Conservation (phyloP, 495 filamentous ascomycete species). For the Penicillium manginii region DNA sequence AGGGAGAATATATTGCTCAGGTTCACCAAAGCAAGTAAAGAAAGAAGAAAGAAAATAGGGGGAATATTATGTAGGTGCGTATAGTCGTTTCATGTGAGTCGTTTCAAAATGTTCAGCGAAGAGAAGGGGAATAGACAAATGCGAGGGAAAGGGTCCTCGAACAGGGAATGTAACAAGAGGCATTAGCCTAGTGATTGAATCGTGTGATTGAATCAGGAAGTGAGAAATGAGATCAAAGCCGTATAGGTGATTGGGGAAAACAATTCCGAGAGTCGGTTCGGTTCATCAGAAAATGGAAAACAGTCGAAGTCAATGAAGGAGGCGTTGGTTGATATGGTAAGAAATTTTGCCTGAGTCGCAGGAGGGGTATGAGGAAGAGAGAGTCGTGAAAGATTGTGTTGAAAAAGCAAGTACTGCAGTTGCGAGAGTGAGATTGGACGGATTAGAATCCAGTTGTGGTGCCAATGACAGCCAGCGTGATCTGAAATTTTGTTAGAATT, state of each 20-base stretch:
- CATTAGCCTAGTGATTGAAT: background rate
- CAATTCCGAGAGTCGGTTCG: constrained; percentile 4
- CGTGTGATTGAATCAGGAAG: background rate
- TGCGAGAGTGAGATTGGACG: constrained; percentile 1
- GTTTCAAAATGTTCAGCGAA: constrained; percentile 33
- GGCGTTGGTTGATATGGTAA: background rate
- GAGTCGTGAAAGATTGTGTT: constrained; percentile 1
- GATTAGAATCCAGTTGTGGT: constrained; percentile 47
- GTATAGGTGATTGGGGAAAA: background rate
- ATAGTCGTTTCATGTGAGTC: constrained; percentile 40
- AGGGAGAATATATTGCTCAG: background rate
- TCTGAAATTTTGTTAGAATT: constrained; percentile 38
- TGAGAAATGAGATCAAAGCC: constrained; percentile 8
- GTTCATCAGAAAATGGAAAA: constrained; percentile 4
- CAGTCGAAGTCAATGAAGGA: constrained; percentile 16
- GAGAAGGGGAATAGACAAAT: constrained; percentile 24
- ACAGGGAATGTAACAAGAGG: constrained; percentile 1
- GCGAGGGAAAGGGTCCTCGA: background rate
- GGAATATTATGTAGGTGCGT: constrained; percentile 37
- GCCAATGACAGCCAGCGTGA: constrained; percentile 63
- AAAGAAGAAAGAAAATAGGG: constrained; percentile 12
- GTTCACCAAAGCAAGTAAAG: constrained; percentile 5
- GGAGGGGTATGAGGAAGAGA: constrained; percentile 11
- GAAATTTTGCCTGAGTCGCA: constrained; percentile 15
- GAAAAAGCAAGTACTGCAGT: constrained; percentile 5